phyloP scores from a whole-genome alignment of 2,329 filamentous ascomycete species.

The Fusarium fracticaudum region DNA sequence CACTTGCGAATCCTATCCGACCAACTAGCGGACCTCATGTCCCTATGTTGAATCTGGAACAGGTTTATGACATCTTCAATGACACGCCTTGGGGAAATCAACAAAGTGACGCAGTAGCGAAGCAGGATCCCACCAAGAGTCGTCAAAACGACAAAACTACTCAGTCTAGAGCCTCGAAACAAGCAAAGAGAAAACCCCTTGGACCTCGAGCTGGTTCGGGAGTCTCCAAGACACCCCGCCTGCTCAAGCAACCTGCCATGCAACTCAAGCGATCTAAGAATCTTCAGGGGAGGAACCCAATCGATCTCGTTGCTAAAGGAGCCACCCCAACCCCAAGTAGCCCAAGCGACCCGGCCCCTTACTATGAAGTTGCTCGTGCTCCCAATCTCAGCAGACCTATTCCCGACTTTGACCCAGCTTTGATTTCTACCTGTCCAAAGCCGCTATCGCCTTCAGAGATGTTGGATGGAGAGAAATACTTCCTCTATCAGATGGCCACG shows the following conservation, averaged over 20 bases:
- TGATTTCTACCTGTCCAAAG: neutral
- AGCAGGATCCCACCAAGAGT: neutral
- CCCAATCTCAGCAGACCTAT: neutral
- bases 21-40: neutral
- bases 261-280: neutral
- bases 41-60: neutral
- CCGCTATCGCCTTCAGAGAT: constrained; percentile 10
- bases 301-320: neutral
- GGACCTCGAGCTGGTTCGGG: neutral
- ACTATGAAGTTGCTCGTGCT: neutral
- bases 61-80: constrained; percentile 1
- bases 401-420: neutral
- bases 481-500: constrained; percentile 29
- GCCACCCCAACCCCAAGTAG: neutral
- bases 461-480: neutral
- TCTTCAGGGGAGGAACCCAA: neutral
- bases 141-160: neutral
- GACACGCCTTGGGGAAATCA: neutral
- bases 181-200: neutral
- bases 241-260: neutral
- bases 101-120: neutral
- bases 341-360: neutral
- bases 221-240: constrained; percentile 2
- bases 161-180: neutral
- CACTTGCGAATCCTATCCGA: neutral